Evolutionary conservation across 2,329 filamentous ascomycete genomes (phyloP), one percentile per base, ranked within the genome.

Genomic region (Waltergamsia citrina): DNA sequence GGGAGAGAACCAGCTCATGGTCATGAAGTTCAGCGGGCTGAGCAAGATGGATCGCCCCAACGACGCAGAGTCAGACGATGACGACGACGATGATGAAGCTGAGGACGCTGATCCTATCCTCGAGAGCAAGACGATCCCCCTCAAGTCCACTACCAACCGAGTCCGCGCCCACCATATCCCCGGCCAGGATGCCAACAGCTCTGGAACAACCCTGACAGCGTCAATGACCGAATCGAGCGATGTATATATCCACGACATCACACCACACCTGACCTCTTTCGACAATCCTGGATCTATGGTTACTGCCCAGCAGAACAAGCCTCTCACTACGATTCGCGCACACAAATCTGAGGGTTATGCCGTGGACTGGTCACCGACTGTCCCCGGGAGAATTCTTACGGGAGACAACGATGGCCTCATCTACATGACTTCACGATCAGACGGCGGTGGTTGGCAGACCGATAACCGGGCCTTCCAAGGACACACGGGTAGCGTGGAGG

Each of bases 301-400:
- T 44, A 78, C 84, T 6, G 70, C 85, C 2, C 78, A 84, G 50
- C 85, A 94, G 53, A 90, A 87, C 57, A 93, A 93, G 63, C 87
- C 92, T 22, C 62, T 94, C 33, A 83, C 74, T 44, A 95, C 86
- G 3, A 78, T 98, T 47, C 77, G 84, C 46, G 86, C 90, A 47
- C 92, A 98, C 72, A 90, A 88, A 62, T 66, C 78, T 10, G 92
- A 98, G 66, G 92, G 92, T 32, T 98, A 96, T 56, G 92, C 86
- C 0, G 62, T 98, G n/a, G 92, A 95, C 61, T 98, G 92, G 92
- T 94, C 88, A 18, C 84, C 86, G 1, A 44, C 46, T 7, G 71
- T 85, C 29, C 76, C 86, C 1, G 88, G 88, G 38, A 92, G 90
- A 60, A 77, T 98, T 4, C 62, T 94, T 29, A 95, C 90, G 0